Base-by-base conservation (phyloP, 305 asterid genomes). In the Ilex paraguariensis region DNA sequence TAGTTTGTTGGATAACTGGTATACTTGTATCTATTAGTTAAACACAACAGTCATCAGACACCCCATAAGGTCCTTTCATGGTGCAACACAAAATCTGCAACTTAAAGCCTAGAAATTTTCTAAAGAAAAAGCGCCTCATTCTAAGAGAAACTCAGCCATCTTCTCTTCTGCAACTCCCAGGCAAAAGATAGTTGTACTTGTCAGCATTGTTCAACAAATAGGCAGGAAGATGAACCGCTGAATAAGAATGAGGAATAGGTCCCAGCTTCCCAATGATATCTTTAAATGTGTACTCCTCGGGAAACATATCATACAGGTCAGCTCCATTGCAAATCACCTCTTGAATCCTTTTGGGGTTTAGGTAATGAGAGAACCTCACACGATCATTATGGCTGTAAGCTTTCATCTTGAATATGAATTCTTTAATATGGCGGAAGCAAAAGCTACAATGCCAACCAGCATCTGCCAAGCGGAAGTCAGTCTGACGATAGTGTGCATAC, bases 391-490 rank as follows among this genome's bases (percentile, higher is more conserved):
- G 96, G 81, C 95, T 86, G 48, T 88, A 88, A 5, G 96, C 91
- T 66, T 84, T 86, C 96, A 88, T 88, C 79, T 88, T 88, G 88
- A 88, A 88, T 60, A 86, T 66, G 36, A 88, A 88, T 36, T 88
- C 96, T 12, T 79, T 81, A 32, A 84, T 84, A 4, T 60, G 71
- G 1, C 90, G 85, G 51, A 88, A 88, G 71, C 96, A 88, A 68
- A 88, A 88, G 87, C 95, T 88, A 45, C 96, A 88, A 70, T 86
- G 96, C 95, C 95, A 88, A 10, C 96, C 96, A 0, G 96, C 69
- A 66, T 86, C 96, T 0, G 95, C 75, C 58, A 89, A 62, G 49
- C 86, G 80, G 55, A 63, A 69, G 56, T 89, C 86, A 0, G 89
- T 76, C 60, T 77, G 95, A 4, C 97, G 85, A 36, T 78, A 87